Conservation (phyloP, 768 basidiomycete species). For the Pulveroboletus frians region DNA sequence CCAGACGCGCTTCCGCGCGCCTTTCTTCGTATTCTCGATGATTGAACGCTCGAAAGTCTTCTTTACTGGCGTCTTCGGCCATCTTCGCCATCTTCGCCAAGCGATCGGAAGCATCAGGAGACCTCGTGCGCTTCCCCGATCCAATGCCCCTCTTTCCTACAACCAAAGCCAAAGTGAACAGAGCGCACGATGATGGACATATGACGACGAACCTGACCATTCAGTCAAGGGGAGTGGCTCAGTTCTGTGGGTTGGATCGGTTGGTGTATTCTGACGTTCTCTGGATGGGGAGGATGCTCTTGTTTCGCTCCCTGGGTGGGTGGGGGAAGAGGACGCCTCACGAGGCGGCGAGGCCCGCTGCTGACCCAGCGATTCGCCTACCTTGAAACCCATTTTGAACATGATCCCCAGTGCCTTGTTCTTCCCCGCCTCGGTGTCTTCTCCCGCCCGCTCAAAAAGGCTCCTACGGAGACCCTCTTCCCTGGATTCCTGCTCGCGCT, state of each 20-base stretch:
- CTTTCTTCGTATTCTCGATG: conserved; percentile 72
- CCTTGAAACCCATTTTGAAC: conserved; percentile 92
- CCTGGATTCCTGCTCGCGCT: conserved; percentile 69
- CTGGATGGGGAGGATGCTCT: conserved; percentile 1
- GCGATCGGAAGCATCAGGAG: conserved; percentile 59
- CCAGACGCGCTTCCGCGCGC: conserved; percentile 65
- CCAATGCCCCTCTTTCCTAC: conserved; percentile 79
- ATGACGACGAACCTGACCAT: conserved; percentile 64
- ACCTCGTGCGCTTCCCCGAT: conserved; percentile 58
- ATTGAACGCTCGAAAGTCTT: conserved; percentile 64
- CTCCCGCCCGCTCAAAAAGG: conserved; percentile 72
- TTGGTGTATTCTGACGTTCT: neutral
- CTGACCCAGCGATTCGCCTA: conserved; percentile 71
- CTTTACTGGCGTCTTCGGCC: conserved; percentile 47
- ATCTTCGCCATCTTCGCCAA: conserved; percentile 68
- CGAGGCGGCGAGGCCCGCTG: conserved; percentile 11
- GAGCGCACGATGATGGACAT: neutral
- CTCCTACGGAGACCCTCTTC: conserved; percentile 76
- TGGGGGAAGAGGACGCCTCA: conserved; percentile 1
- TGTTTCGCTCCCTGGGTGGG: conserved; percentile 1
- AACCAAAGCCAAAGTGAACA: conserved; percentile 10
- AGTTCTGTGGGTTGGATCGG: conserved; percentile 38
- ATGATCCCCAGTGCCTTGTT: conserved; percentile 86
- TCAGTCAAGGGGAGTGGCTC: conserved; percentile 74
- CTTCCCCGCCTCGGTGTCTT: conserved; percentile 42